phyloP scores from a whole-genome alignment of 306 rosid genomes.

The Gleditsia sinensis region DNA sequence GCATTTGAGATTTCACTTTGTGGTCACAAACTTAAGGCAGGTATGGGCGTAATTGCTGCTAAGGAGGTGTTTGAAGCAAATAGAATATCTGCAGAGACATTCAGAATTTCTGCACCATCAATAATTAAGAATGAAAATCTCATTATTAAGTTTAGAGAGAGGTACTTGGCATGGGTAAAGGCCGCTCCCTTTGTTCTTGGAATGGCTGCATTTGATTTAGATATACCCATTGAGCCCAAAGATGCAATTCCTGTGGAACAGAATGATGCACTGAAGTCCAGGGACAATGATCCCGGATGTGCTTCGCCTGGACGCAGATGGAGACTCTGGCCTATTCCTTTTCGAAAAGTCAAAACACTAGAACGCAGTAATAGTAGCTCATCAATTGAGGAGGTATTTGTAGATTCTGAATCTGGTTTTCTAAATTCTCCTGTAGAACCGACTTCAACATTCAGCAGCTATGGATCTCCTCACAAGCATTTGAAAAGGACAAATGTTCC shows the following conservation, averaged over 20 bases:
- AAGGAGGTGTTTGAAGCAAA: constrained; percentile 71
- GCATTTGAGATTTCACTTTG: constrained; percentile 91
- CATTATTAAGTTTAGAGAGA: constrained; percentile 60
- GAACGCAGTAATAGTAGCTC: constrained; percentile 64
- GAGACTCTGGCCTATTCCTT: constrained; percentile 95
- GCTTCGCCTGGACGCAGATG: constrained; percentile 74
- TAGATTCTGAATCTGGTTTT: constrained; percentile 78
- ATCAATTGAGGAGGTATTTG: constrained; percentile 81
- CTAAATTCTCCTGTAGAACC: constrained; percentile 47
- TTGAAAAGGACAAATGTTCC: constrained; percentile 90
- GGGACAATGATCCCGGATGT: constrained; percentile 49
- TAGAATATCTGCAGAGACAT: constrained; percentile 62
- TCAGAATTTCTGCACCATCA: constrained; percentile 59
- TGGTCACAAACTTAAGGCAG: constrained; percentile 66
- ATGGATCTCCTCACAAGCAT: constrained; percentile 66
- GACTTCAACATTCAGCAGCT: constrained; percentile 42
- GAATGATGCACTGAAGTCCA: constrained; percentile 53
- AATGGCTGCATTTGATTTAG: constrained; percentile 66
- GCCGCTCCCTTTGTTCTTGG: constrained; percentile 91
- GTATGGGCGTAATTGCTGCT: constrained; percentile 84
- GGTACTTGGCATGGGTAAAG: constrained; percentile 82
- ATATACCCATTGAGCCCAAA: constrained; percentile 64
- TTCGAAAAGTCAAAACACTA: constrained; percentile 84
- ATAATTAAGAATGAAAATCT: constrained; percentile 73
- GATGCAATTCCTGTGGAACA: constrained; percentile 77